Evolutionary conservation across 768 basidiomycete species (phyloP).

Genomic region (Trametopsis cervina): DNA sequence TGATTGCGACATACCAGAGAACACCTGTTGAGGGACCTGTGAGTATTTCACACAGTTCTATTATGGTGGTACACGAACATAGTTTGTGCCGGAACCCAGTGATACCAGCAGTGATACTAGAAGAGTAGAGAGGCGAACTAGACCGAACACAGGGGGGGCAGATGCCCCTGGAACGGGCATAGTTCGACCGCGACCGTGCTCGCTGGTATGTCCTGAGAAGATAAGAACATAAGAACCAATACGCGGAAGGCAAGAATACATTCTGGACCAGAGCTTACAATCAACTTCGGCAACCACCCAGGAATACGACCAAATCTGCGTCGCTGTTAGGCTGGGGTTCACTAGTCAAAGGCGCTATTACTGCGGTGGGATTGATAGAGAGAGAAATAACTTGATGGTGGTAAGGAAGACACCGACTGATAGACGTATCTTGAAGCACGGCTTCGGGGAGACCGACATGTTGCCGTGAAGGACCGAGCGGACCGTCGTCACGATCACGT

Average conservation of each 20-base stretch:
- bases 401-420: background rate
- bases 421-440: background rate
- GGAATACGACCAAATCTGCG: background rate
- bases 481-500: background rate
- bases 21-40: conserved; percentile 19
- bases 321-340: background rate
- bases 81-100: conserved; percentile 28
- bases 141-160: conserved; percentile 13
- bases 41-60: background rate
- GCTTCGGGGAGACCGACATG: background rate
- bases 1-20: conserved; percentile 25
- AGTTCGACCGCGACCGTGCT: background rate
- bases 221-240: background rate
- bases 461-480: background rate
- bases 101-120: conserved; percentile 24
- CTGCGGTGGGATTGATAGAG: too few species aligned
- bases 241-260: background rate
- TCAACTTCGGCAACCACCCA: too few species aligned
- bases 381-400: background rate
- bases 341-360: background rate
- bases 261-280: background rate
- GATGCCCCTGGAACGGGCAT: conserved; percentile 1
- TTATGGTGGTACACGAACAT: conserved; percentile 17
- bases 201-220: background rate
- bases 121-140: conserved; percentile 19